Evolutionary conservation across 441 rosid species (phyloP).

Genomic region (Erysimum cheiri): DNA sequence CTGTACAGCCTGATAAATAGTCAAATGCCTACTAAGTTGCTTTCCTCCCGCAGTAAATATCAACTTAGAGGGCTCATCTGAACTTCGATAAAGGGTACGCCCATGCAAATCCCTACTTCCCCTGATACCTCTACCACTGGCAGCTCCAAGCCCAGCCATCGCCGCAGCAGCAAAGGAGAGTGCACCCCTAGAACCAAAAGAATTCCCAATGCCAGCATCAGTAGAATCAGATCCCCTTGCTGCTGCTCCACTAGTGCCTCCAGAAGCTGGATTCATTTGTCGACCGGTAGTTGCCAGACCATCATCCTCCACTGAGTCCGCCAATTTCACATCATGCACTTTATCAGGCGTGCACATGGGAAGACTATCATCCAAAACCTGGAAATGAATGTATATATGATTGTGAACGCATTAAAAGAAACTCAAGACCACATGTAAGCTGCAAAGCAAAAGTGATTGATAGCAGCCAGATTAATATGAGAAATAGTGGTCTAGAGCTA

Average conservation of each 20-base stretch:
- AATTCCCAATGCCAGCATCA: conserved; percentile 70
- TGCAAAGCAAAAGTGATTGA: background rate
- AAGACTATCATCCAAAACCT: conserved; percentile 93
- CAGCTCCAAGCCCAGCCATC: conserved; percentile 97
- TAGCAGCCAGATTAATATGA: conserved; percentile 14
- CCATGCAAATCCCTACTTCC: conserved; percentile 96
- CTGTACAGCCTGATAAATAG: conserved; percentile 98
- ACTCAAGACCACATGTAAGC: conserved; percentile 6
- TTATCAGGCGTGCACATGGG: conserved; percentile 94
- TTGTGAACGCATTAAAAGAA: background rate
- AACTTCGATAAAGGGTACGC: conserved; percentile 70
- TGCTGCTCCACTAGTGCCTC: conserved; percentile 84
- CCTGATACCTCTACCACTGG: conserved; percentile 93
- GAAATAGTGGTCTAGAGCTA: conserved; percentile 1
- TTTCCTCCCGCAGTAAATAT: conserved; percentile 90
- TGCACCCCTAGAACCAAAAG: conserved; percentile 93
- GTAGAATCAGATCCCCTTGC: conserved; percentile 77
- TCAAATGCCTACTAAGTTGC: conserved; percentile 92
- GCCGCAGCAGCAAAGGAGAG: conserved; percentile 99
- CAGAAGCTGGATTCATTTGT: conserved; percentile 71
- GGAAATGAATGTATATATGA: conserved; percentile 37
- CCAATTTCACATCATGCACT: conserved; percentile 96
- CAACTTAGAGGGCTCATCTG: conserved; percentile 82
- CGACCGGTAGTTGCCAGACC: conserved; percentile 62
- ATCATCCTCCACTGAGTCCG: conserved; percentile 81